Base-by-base conservation (phyloP, 73 alveolate genomes). In the Paramecium tetraurelia region DNA sequence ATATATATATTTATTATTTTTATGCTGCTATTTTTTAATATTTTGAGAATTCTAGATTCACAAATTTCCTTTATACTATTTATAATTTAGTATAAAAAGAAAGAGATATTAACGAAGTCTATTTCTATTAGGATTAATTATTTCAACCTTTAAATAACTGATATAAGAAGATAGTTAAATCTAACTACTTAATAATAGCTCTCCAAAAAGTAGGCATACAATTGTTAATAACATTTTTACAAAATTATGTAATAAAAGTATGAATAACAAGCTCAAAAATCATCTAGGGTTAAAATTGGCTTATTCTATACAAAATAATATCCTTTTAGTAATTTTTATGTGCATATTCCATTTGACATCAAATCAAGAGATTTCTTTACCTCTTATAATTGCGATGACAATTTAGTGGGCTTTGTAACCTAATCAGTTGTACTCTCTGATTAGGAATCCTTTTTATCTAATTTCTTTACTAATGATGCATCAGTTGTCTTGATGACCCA, bases 391-490 rank as follows among this genome's bases (percentile, higher is more conserved):
- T 63, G 84, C 0, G 24, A 27, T 12, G 84, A 63, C 20, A 63
- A 14, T 33, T 63, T 63, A 2, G 84, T 27, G 0, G 84, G 11
- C 24, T 63, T 63, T 12, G 24, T 12, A 31, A 63, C 46, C 24
- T 63, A 63, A 63, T 63, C 84, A 31, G 84, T 31, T 27, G 84
- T 63, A n/a, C 84, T 63, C 29, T 63, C 84, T 12, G 84, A 63
- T 5, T 63, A 63, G 12, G 84, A 63, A 14, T 63, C 84, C 29
- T 63, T 63, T 63, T 63, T 63, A 3, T 63, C 84, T 27, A 12
- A 14, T 27, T 63, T 63, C 27, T 63, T 63, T 3, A 63, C 48
- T 7, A 63, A 63, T 7, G 84, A 63, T 63, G 84, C 84, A 63
- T 63, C 84, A 27, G 84, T 63, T 14, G 84, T 63, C 11, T 63